Conservation (phyloP, 257 asterid species). For the Gentiana straminea region DNA sequence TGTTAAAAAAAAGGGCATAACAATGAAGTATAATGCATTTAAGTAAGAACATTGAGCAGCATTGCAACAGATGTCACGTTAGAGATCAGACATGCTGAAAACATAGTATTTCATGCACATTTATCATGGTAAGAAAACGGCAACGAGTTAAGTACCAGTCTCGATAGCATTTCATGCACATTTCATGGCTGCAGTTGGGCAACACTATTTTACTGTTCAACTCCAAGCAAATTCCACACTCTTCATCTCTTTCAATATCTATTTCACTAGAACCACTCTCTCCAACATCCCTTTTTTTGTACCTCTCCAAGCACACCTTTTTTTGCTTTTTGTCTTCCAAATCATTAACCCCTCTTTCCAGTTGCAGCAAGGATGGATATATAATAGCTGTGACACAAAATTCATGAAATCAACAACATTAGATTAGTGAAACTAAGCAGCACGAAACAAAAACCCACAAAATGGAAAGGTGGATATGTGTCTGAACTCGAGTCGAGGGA, state of each 20-base stretch:
- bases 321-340: slow-evolving; percentile 81
- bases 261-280: slow-evolving; percentile 42
- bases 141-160: slow-evolving; percentile 55
- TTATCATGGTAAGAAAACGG: slow-evolving; percentile 26
- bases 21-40: no score
- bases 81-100: no score
- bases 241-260: slow-evolving; percentile 85
- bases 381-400: slow-evolving; percentile 55
- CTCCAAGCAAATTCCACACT: slow-evolving; percentile 99
- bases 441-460: no score
- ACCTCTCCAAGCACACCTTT: slow-evolving; percentile 66
- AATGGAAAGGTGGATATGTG: background rate
- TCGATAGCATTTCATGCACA: slow-evolving; percentile 90
- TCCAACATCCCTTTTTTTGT: slow-evolving; percentile 66
- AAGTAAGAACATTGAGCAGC: no score
- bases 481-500: no score
- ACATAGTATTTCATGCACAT: slow-evolving; percentile 74
- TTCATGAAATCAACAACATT: background rate
- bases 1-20: no score
- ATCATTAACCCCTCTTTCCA: slow-evolving; percentile 72
- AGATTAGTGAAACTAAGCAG: background rate
- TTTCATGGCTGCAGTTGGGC: slow-evolving; percentile 75
- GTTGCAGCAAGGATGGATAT: slow-evolving; percentile 85
- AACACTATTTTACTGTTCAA: slow-evolving; percentile 66
- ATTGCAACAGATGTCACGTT: no score